Evolutionary conservation across 2,329 filamentous ascomycete species (phyloP).

Genomic region (Beauveria varroae): DNA sequence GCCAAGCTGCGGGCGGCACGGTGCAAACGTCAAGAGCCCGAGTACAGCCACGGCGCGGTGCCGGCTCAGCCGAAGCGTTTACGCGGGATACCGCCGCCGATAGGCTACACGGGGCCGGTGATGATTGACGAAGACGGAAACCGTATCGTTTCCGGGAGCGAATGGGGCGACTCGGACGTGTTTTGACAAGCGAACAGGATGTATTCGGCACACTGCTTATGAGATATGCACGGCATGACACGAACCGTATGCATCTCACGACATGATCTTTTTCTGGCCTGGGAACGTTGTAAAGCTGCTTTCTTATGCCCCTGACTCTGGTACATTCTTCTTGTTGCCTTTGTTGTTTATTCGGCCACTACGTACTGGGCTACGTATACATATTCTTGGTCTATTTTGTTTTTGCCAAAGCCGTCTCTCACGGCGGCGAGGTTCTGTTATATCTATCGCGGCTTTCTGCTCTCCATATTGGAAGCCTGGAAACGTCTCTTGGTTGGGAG

Average conservation of each 20-base stretch:
- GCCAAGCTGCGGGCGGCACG: slow-evolving; percentile 65
- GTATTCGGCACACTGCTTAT: not conserved
- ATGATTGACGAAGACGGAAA: slow-evolving; percentile 53
- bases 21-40: slow-evolving; percentile 54
- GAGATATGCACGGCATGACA: slow-evolving; percentile 2
- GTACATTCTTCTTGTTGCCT: not conserved
- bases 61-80: slow-evolving; percentile 44
- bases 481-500: not conserved
- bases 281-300: not conserved
- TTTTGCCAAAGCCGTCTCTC: not conserved
- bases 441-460: not conserved
- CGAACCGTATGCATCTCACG: slow-evolving; percentile 7
- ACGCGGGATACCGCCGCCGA: slow-evolving; percentile 44
- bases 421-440: not conserved
- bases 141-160: slow-evolving; percentile 55
- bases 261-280: not conserved
- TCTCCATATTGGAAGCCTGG: not conserved
- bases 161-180: slow-evolving; percentile 60
- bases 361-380: slow-evolving; percentile 10
- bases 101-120: slow-evolving; percentile 37
- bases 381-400: slow-evolving; percentile 1
- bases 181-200: slow-evolving; percentile 31
- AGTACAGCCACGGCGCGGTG: slow-evolving; percentile 34
- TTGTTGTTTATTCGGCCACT: not conserved
- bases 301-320: not conserved